A percentile compares a stretch with the other conserved stretches of the same genome.
phyloP scores from a whole-genome alignment of 345 rosid species.

The Corchorus capsularis region DNA sequence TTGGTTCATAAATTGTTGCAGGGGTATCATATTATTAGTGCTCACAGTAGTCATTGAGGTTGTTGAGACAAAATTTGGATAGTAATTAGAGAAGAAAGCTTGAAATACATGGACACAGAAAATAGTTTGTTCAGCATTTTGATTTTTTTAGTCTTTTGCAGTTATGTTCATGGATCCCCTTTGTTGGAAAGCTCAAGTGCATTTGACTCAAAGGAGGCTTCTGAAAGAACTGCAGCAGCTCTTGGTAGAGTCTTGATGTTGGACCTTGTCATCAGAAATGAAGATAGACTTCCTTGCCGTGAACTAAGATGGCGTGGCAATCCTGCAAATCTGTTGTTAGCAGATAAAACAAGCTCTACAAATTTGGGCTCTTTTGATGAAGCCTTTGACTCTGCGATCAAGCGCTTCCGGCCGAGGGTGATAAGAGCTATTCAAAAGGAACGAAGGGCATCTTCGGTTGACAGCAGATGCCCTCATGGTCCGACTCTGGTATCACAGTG shows the following conservation, averaged over 20 bases:
- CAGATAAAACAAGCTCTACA: conserved; percentile 59
- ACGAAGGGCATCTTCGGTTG: conserved; percentile 83
- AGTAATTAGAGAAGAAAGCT: background rate
- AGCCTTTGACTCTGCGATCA: conserved; percentile 77
- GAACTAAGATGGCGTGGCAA: conserved; percentile 98
- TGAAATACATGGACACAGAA: conserved; percentile 1
- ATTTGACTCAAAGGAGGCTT: conserved; percentile 64
- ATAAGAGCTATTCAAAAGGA: conserved; percentile 81
- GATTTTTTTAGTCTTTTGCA: conserved; percentile 37
- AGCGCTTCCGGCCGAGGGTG: conserved; percentile 71
- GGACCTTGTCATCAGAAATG: conserved; percentile 95
- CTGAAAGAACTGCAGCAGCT: conserved; percentile 83
- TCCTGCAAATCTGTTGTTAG: conserved; percentile 82
- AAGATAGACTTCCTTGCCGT: conserved; percentile 94
- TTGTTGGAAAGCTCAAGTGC: conserved; percentile 77
- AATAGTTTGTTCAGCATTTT: conserved; percentile 5
- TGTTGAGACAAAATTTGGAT: background rate
- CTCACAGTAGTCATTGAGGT: background rate
- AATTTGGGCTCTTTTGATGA: conserved; percentile 58
- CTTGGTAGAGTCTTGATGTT: conserved; percentile 86
- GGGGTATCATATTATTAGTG: background rate
- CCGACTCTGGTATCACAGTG: conserved; percentile 48
- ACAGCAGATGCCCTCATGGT: conserved; percentile 55
- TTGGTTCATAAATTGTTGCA: background rate
- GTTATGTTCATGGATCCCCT: conserved; percentile 97